Evolutionary conservation across 192 early-diverging fungal species (phyloP).

Genomic region (Backusella parvicylindrica): DNA sequence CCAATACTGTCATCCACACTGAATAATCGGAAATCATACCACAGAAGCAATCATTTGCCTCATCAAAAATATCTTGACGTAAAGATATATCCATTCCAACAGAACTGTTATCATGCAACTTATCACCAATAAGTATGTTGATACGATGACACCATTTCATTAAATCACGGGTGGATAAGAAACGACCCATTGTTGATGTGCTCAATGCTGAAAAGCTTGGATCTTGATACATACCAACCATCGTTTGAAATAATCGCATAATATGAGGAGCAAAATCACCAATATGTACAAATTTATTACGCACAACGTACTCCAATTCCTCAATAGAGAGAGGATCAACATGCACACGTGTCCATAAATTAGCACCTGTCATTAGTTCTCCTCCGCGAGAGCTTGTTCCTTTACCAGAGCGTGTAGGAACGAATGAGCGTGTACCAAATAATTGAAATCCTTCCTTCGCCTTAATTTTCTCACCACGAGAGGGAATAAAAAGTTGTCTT

Average conservation of each 20-base stretch:
- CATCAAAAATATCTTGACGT: conserved; percentile 71
- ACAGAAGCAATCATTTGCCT: conserved; percentile 86
- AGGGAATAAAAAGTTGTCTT: conserved; percentile 84
- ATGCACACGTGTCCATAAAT: conserved; percentile 79
- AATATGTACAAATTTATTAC: conserved; percentile 50
- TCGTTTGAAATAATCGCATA: conserved; percentile 50
- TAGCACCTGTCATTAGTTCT: conserved; percentile 51
- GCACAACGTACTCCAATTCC: conserved; percentile 68
- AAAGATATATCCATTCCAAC: conserved; percentile 38
- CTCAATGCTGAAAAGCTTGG: conserved; percentile 41
- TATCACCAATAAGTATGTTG: conserved; percentile 41
- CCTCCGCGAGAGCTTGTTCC: conserved; percentile 39
- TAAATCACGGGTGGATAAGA: conserved; percentile 80
- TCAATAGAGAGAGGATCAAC: conserved; percentile 56
- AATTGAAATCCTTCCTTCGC: conserved; percentile 87
- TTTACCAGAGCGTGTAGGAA: conserved; percentile 50
- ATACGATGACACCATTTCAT: conserved; percentile 90
- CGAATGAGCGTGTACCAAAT: conserved; percentile 80
- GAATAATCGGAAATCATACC: conserved; percentile 73
- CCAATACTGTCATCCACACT: conserved; percentile 57
- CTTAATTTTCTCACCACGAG: conserved; percentile 79
- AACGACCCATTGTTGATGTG: conserved; percentile 47
- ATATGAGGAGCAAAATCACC: conserved; percentile 48
- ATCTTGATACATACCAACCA: conserved; percentile 44
- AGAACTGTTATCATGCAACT: background rate